Base-by-base conservation (phyloP, 352 stramenopile genomes). In the Phytopythium sindhum region DNA sequence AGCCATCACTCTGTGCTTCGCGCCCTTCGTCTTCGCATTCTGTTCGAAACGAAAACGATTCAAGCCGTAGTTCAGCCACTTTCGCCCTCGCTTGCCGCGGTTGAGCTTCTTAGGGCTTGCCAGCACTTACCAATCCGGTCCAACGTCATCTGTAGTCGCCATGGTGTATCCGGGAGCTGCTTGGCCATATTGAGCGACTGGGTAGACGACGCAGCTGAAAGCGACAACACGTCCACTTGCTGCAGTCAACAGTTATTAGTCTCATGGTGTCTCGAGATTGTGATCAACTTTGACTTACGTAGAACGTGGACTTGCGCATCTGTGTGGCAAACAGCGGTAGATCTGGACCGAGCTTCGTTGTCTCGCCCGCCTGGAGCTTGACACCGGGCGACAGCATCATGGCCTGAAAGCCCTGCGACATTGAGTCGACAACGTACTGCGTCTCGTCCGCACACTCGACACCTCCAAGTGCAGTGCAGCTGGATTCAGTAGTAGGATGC, bases 331-430 rank as follows among this genome's bases (percentile, higher is more conserved):
- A 78, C 4, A 52, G 14, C 53, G 68, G 68, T 26, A 75, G 47
- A 10, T 78, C 68, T 0, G 71, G 68, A 7, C 71, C 71, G 39
- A 59, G 48, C 15, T 66, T 73, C 11, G 60, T 64, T 42, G 67
- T 54, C 4, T 69, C 60, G 23, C 68, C 71, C 5, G 61, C 39
- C 57, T 63, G 71, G 4, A 78, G 26, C 59, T 78, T 78, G 9
- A 78, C 71, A 0, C 71, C 71, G 9, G 71, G 68, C 14, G 71
- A 75, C 41, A 78, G 41, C 4, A 61, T 39, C 68, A 78, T 78
- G 10, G 8, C 33, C 12, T 71, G 60, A n/a, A 78, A 77, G 28
- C 64, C n/a, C 41, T 77, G 70, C 17, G 62, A 48, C n/a, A 64
- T 37, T 31, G 47, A 57, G 31, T 77, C 70, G 21, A 60, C 51